Evolutionary conservation across 305 asterid genomes (phyloP), one percentile per base, ranked within the genome.

Genomic region (Fraxinus sp.): DNA sequence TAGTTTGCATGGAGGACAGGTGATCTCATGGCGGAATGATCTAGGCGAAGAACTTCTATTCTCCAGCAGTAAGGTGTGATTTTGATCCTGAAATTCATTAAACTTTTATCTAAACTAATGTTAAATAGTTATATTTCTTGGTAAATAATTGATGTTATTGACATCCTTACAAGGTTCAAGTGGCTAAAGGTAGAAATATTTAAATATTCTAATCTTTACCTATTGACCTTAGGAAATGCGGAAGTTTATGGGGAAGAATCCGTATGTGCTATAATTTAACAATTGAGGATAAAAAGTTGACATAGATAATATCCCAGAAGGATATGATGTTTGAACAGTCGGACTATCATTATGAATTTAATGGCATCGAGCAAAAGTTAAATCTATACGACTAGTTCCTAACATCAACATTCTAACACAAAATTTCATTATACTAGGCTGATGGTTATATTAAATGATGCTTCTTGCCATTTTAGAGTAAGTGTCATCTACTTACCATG

Each of bases 11-110:
- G 99, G 99, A 76, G 99, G 94, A 81, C 98, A 93, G 85, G 96
- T 94, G 79, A 87, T 93, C 84, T 97, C 99, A 0, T 97, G 99
- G 99, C 89, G 98, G 90, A 94, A 92, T 79, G 95, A 90, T 62
- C 91, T 92, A 77, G 99, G 99, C 44, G 98, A 97, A 89, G 99
- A 97, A 83, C 97, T 93, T 81, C 85, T 97, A 44, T 97, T 97
- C 90, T 92, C 97, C 82, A 94, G 95, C 85, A 92, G 94, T 85
- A 97, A 93, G 99, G 99, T 97, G 86, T 52, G 86, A 74, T 80
- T 80, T 33, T 76, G 71, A 13, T 82, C 46, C 55, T 44, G 74
- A 41, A 71, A 71, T 4, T 71, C 44, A 30, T 71, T 30, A 14
- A 28, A 32, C 8, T 28, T 32, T 28, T 32, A 0, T 35, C 16